Evolutionary conservation across 1,284 basidiomycete species (phyloP).

Genomic region (Puccinia horiana): DNA sequence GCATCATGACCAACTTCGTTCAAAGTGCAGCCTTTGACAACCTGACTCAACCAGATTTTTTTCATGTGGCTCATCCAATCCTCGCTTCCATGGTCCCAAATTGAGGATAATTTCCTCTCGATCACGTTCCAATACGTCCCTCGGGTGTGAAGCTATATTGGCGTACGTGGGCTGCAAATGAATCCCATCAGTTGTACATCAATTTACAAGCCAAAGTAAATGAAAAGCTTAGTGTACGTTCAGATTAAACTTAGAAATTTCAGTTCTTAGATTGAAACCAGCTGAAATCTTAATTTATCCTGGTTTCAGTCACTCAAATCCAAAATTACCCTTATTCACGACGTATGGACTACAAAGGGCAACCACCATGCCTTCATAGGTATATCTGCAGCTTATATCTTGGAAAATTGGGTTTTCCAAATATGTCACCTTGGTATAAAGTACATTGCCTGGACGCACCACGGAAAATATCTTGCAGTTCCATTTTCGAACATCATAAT

Average conservation of each 20-base stretch:
- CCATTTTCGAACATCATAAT: neutral
- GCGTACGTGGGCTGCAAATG: neutral
- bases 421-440: neutral
- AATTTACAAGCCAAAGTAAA: neutral
- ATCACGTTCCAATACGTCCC: neutral
- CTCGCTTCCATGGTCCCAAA: neutral
- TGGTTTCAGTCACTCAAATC: neutral
- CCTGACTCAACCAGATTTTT: neutral
- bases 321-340: neutral
- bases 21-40: neutral
- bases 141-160: neutral
- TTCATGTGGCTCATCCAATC: slow-evolving; percentile 6
- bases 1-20: neutral
- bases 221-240: too few relatives aligned
- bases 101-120: neutral
- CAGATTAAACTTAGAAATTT: neutral
- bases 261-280: neutral
- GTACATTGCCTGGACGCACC: neutral
- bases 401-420: neutral
- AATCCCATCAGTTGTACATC: neutral
- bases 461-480: neutral
- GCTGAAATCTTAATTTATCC: neutral
- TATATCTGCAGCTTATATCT: neutral
- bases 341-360: neutral
- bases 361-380: slow-evolving; percentile 12